Conservation (phyloP, 169 alveolate species). For the Plasmodium vivax region DNA sequence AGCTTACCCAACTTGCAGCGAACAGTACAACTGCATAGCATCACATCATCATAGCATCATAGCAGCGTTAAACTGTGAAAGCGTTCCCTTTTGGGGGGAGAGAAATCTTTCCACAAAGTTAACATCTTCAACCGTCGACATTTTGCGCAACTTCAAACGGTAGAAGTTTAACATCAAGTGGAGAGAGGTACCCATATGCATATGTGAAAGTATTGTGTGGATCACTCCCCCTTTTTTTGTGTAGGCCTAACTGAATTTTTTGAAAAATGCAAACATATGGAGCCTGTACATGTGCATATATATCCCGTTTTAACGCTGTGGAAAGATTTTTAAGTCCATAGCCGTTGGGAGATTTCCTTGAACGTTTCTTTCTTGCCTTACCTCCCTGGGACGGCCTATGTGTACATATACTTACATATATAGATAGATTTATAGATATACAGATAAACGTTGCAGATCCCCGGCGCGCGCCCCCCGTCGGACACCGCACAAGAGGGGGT, state of each 20-base stretch:
- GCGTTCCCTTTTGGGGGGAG: neutral
- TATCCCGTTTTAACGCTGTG: neutral
- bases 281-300: neutral
- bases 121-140: neutral
- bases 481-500: neutral
- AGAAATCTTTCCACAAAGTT: neutral
- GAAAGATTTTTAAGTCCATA: neutral
- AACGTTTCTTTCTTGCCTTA: neutral
- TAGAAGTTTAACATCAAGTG: neutral
- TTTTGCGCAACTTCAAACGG: neutral
- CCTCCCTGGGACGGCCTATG: neutral
- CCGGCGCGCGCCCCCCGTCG: neutral
- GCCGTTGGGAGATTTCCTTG: neutral
- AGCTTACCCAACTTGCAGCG: neutral
- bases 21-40: neutral
- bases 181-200: neutral
- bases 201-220: neutral
- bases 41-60: neutral
- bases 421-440: neutral
- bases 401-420: neutral
- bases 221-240: neutral
- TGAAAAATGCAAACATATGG: neutral
- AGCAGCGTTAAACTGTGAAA: neutral
- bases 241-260: slow-evolving; percentile 3
- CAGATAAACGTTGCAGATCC: neutral